phyloP scores from a whole-genome alignment of 1,284 basidiomycete genomes.

The Ustilago nuda region DNA sequence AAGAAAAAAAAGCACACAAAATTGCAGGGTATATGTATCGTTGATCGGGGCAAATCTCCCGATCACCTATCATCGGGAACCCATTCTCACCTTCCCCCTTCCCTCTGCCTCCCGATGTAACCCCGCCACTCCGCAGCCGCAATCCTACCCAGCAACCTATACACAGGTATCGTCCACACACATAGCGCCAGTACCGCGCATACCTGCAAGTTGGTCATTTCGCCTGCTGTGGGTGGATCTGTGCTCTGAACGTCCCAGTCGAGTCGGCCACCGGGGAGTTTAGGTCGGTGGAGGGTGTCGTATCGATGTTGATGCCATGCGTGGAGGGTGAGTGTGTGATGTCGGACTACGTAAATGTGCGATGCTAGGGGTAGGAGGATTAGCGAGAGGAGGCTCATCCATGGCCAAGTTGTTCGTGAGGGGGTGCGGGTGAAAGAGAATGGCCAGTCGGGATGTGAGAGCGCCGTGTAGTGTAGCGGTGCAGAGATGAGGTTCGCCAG shows the following conservation, averaged over 20 bases:
- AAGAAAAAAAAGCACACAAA: slow-evolving; percentile 8
- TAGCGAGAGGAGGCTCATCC: background rate
- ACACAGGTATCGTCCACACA: slow-evolving; percentile 44
- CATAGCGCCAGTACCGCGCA: slow-evolving; percentile 40
- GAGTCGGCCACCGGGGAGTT: slow-evolving; percentile 34
- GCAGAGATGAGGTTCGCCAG: slow-evolving; percentile 14
- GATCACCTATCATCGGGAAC: slow-evolving; percentile 2
- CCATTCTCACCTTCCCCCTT: background rate
- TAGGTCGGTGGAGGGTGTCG: slow-evolving; percentile 32
- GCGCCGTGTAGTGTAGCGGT: slow-evolving; percentile 16
- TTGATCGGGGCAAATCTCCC: background rate
- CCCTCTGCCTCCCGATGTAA: too few relatives aligned
- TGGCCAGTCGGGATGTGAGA: slow-evolving; percentile 30
- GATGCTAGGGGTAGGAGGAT: slow-evolving; percentile 31
- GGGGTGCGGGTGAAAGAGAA: slow-evolving; percentile 5
- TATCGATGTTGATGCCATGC: slow-evolving; percentile 45
- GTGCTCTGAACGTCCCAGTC: slow-evolving; percentile 41
- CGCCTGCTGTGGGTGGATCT: slow-evolving; percentile 12
- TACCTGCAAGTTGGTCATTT: slow-evolving; percentile 43
- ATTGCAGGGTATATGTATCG: background rate
- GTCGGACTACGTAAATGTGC: slow-evolving; percentile 33
- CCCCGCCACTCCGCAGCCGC: slow-evolving; percentile 47
- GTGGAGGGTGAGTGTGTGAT: slow-evolving; percentile 30
- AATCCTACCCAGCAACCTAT: slow-evolving; percentile 37
- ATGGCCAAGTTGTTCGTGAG: slow-evolving; percentile 1